Conservation (phyloP, 768 basidiomycete species). For the Naganishia onofrii region DNA sequence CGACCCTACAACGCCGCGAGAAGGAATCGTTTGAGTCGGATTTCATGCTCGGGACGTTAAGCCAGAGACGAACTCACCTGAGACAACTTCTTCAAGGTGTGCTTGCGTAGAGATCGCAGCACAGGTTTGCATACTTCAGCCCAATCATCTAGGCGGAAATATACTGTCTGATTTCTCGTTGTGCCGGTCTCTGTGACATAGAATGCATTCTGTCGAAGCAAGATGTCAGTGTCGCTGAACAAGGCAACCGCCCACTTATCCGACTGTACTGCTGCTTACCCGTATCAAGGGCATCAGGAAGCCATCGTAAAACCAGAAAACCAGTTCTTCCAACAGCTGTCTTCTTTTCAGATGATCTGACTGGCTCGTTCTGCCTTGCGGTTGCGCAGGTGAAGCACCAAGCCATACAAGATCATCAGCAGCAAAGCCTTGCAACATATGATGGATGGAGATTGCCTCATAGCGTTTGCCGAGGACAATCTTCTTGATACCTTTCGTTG, state of each 20-base stretch:
- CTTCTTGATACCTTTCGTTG: slow-evolving; percentile 15
- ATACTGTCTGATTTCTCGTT: slow-evolving; percentile 75
- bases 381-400: slow-evolving; percentile 34
- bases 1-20: slow-evolving; percentile 18
- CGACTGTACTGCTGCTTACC: slow-evolving; percentile 55
- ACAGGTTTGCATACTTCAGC: slow-evolving; percentile 74
- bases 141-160: slow-evolving; percentile 96
- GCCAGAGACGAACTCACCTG: slow-evolving; percentile 57
- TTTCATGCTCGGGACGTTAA: background rate
- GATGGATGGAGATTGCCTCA: slow-evolving; percentile 75
- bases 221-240: background rate
- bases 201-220: slow-evolving; percentile 69
- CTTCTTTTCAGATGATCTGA: slow-evolving; percentile 60
- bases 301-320: slow-evolving; percentile 92
- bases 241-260: no score
- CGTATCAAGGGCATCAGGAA: slow-evolving; percentile 75
- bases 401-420: slow-evolving; percentile 79
- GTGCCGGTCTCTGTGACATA: slow-evolving; percentile 90
- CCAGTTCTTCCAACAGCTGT: slow-evolving; percentile 79
- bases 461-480: slow-evolving; percentile 72
- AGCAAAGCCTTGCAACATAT: slow-evolving; percentile 71
- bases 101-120: slow-evolving; percentile 66
- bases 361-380: slow-evolving; percentile 47
- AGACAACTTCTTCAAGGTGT: slow-evolving; percentile 69
- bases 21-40: background rate